These are phyloP conservation scores for Coniferiporia weirii DNA, from an alignment of 1,284 basidiomycete species.

Conservation along the genomic window DNA sequence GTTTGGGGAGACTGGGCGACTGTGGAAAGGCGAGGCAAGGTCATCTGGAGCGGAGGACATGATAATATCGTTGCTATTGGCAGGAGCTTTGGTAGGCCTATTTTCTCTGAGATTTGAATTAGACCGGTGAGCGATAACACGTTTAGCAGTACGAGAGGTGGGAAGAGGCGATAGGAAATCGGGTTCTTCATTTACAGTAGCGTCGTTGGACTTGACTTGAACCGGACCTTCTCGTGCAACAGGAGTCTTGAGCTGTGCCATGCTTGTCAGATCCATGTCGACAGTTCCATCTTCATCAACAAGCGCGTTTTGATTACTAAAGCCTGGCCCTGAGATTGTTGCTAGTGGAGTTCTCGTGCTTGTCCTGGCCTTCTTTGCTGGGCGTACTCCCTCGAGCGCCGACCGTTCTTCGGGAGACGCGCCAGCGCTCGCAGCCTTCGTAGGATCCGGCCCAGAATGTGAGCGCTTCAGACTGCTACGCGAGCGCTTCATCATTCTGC, in stretches of 20 bases:
- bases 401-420: conserved; percentile 8
- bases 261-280: conserved; percentile 16
- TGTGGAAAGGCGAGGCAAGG: conserved; percentile 36
- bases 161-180: conserved; percentile 37
- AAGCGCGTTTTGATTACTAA: neutral
- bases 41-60: conserved; percentile 17
- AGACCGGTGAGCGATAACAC: conserved; percentile 14
- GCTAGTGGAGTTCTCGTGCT: conserved; percentile 5
- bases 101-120: conserved; percentile 41
- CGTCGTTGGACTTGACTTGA: neutral
- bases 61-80: neutral
- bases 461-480: conserved; percentile 22
- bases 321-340: neutral
- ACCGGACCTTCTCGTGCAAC: conserved; percentile 7
- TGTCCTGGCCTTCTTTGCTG: conserved; percentile 9
- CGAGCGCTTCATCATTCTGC: conserved; percentile 46
- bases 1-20: conserved; percentile 41
- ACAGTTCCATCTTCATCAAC: conserved; percentile 4
- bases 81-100: neutral
- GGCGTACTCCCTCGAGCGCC: conserved; percentile 7
- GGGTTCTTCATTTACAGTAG: conserved; percentile 8
- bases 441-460: neutral
- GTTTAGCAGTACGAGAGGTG: conserved; percentile 26
- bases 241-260: conserved; percentile 13
- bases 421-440: conserved; percentile 12